Conservation (phyloP, 2,329 filamentous ascomycete genomes). For the Colletotrichum sp. region DNA sequence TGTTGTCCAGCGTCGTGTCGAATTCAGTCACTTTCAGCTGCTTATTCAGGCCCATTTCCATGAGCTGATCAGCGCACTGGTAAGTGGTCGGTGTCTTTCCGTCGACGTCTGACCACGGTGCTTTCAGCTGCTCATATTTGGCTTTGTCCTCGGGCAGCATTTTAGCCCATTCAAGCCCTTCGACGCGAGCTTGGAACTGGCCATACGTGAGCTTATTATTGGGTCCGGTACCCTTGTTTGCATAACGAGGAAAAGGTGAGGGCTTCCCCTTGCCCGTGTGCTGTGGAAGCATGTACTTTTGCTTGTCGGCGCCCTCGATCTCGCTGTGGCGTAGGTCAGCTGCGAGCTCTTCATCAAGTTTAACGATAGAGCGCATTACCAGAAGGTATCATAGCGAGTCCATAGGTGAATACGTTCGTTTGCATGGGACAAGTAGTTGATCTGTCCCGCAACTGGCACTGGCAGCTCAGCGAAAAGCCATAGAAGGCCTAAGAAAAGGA, state of each 20-base stretch:
- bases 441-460: not conserved
- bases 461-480: not conserved
- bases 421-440: not conserved
- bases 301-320: not conserved
- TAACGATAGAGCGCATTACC: not conserved
- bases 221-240: not conserved
- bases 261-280: not conserved
- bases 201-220: not conserved
- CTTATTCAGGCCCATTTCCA: not conserved
- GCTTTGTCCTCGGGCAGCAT: not conserved
- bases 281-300: not conserved
- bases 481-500: not conserved
- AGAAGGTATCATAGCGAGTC: not conserved
- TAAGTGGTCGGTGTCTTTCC: not conserved
- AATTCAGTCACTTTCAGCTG: not conserved
- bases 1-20: not conserved
- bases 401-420: not conserved
- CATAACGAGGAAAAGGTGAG: not conserved
- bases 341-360: not conserved
- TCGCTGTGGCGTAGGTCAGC: not conserved
- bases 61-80: not conserved
- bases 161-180: not conserved
- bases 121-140: not conserved
- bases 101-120: not conserved
- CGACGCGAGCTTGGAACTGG: not conserved